Percentiles rank a stretch among this genome's conserved stretches.
Evolutionary conservation across 805 yeast genomes (phyloP).

Genomic region (Ogataea saltuana): DNA sequence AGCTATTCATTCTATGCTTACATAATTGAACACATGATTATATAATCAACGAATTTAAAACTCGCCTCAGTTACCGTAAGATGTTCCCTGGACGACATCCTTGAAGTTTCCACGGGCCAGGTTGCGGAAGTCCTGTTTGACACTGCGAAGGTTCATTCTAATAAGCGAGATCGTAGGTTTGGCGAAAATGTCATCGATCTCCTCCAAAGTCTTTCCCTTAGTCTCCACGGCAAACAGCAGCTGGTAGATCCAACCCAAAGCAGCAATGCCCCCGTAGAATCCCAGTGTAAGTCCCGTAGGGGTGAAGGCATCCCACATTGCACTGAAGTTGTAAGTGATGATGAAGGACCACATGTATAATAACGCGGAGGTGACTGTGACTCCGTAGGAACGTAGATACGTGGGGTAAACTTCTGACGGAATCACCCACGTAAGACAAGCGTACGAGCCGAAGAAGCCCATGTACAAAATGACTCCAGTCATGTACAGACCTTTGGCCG

Average conservation of each 20-base stretch:
- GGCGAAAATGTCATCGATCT: conserved; percentile 62
- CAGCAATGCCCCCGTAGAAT: conserved; percentile 68
- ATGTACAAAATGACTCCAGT: conserved; percentile 64
- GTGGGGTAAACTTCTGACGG: conserved; percentile 66
- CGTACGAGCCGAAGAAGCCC: conserved; percentile 67
- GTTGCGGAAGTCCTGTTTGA: conserved; percentile 22
- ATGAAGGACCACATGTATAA: conserved; percentile 63
- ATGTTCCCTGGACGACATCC: conserved; percentile 13
- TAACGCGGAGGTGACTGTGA: conserved; percentile 58
- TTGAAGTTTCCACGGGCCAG: conserved; percentile 23
- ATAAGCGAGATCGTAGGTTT: conserved; percentile 44
- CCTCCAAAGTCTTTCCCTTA: conserved; percentile 69
- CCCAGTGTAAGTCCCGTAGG: conserved; percentile 64
- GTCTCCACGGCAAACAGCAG: conserved; percentile 68
- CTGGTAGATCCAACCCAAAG: conserved; percentile 55
- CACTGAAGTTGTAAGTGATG: conserved; percentile 62
- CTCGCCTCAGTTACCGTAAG: neutral
- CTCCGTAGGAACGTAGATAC: conserved; percentile 61
- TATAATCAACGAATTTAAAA: too few species aligned
- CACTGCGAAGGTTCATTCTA: conserved; percentile 35
- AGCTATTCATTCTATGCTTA: too few species aligned
- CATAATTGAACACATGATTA: too few species aligned
- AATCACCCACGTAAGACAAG: conserved; percentile 67
- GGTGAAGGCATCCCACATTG: conserved; percentile 58
- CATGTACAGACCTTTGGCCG: conserved; percentile 60